These are phyloP conservation scores for Rhynchospora tenuis DNA, from an alignment of 176 grass and related monocot species.

Conservation along the genomic window DNA sequence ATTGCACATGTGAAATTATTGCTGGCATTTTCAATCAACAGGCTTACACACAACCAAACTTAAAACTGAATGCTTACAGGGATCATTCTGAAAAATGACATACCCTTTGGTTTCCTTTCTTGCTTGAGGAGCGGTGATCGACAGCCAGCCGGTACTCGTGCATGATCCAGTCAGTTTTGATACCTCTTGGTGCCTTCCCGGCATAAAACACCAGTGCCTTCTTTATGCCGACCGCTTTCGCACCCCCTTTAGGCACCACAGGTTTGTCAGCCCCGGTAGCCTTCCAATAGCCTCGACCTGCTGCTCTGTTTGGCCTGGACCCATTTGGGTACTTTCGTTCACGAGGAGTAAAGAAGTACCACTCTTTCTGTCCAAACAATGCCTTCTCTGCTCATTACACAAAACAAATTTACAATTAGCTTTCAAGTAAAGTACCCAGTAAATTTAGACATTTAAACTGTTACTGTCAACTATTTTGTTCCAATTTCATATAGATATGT, in stretches of 20 bases:
- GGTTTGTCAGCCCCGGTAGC: conserved; percentile 45
- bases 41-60: neutral
- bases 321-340: conserved; percentile 52
- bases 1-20: neutral
- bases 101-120: conserved; percentile 27
- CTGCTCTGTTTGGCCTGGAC: conserved; percentile 37
- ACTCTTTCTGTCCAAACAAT: conserved; percentile 39
- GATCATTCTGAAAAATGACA: conserved; percentile 3
- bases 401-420: neutral
- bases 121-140: conserved; percentile 24
- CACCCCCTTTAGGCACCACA: conserved; percentile 15
- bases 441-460: neutral
- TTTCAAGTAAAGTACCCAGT: neutral
- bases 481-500: neutral
- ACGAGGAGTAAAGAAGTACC: conserved; percentile 48
- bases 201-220: conserved; percentile 46
- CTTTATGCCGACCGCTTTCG: conserved; percentile 29
- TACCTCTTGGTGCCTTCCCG: conserved; percentile 38
- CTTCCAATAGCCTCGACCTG: conserved; percentile 40
- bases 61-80: neutral
- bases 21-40: neutral
- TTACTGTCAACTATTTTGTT: neutral
- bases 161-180: conserved; percentile 55
- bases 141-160: conserved; percentile 39
- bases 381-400: conserved; percentile 24